Conservation (phyloP, 305 asterid genomes). For the Fraxinus ornus region DNA sequence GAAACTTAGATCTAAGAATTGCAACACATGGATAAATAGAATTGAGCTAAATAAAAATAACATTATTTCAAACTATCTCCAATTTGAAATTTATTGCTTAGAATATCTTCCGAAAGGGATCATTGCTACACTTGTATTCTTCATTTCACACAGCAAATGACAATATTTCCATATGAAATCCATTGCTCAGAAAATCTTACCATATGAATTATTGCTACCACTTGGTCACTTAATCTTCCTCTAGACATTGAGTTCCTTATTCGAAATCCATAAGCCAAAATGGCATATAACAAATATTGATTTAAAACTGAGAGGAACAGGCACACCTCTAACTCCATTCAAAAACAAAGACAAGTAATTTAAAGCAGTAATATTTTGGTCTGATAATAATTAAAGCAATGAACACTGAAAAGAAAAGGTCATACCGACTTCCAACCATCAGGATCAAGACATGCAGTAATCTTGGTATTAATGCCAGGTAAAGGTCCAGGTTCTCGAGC, state of each 20-base stretch:
- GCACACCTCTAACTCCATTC: not conserved
- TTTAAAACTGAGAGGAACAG: not conserved
- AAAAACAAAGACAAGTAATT: not conserved
- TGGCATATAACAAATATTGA: not conserved
- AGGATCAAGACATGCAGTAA: slow-evolving; percentile 93
- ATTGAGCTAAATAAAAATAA: not conserved
- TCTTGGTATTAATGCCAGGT: slow-evolving; percentile 91
- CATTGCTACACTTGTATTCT: not conserved
- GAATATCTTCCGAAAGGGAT: not conserved
- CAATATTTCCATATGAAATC: not conserved
- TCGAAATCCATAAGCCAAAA: not conserved
- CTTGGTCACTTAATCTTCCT: not conserved
- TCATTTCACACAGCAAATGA: not conserved
- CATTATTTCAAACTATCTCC: not conserved
- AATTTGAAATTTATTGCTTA: not conserved
- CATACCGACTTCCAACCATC: slow-evolving; percentile 98
- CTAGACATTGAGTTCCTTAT: not conserved
- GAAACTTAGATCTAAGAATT: not conserved
- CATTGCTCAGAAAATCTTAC: not conserved
- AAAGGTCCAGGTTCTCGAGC: slow-evolving; percentile 93
- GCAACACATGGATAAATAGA: not conserved
- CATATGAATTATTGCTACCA: not conserved
- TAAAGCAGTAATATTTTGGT: slow-evolving; percentile 2
- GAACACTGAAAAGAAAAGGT: slow-evolving; percentile 22
- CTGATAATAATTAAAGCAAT: not conserved